These are phyloP conservation scores for Chlamydomonas reinhardtii DNA, from an alignment of 163 green algal species.

Conservation along the genomic window DNA sequence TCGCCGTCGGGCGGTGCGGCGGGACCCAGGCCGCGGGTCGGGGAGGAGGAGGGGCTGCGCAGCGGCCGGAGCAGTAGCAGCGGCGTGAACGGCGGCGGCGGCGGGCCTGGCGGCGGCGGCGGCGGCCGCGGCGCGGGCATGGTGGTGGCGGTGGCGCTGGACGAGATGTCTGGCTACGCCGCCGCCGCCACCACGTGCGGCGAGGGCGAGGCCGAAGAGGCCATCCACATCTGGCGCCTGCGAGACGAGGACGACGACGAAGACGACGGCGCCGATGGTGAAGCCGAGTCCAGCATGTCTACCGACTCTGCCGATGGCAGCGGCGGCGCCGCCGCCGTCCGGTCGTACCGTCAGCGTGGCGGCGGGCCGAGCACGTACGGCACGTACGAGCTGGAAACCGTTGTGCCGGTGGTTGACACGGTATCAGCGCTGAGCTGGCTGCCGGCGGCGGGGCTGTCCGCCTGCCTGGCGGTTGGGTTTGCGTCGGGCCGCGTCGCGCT, in stretches of 20 bases:
- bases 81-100: constrained; percentile 17
- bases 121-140: constrained; percentile 33
- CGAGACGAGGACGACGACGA: constrained; percentile 16
- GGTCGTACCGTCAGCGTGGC: too few relatives aligned
- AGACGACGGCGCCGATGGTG: not conserved
- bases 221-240: constrained; percentile 56
- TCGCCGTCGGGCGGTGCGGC: constrained; percentile 27
- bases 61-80: constrained; percentile 52
- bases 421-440: constrained; percentile 54
- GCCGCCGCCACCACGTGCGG: constrained; percentile 61
- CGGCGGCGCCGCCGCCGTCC: too few relatives aligned
- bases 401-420: constrained; percentile 57
- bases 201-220: constrained; percentile 59
- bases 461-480: constrained; percentile 60
- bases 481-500: not conserved
- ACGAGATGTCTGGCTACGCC: constrained; percentile 49
- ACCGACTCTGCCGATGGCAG: not conserved
- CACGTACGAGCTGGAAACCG: constrained; percentile 48
- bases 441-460: constrained; percentile 42
- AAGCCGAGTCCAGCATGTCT: not conserved
- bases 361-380: not conserved
- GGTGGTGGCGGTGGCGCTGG: constrained; percentile 56
- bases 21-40: constrained; percentile 46
- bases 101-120: not conserved
- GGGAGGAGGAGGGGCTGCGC: constrained; percentile 54